Evolutionary conservation across 768 basidiomycete genomes (phyloP).

Genomic region (Trametes cingulata): DNA sequence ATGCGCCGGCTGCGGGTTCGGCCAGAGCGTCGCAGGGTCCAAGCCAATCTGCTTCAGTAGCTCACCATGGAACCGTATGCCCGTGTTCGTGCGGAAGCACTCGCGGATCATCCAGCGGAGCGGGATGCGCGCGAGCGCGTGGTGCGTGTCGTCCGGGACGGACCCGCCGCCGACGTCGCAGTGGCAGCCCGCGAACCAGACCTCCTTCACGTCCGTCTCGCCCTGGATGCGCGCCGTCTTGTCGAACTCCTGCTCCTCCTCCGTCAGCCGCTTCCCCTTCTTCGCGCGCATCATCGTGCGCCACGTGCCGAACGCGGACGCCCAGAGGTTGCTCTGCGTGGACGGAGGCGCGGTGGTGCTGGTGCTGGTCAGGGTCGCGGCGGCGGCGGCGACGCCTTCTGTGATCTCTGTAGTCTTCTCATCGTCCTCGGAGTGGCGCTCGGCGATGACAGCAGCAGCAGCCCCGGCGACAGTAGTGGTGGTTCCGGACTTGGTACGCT

Average conservation of each 20-base stretch:
- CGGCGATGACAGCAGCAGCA: neutral
- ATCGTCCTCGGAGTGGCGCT: neutral
- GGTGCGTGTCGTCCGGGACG: conserved; percentile 53
- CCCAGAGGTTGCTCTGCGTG: conserved; percentile 7
- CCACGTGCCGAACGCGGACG: conserved; percentile 9
- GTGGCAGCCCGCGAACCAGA: conserved; percentile 81
- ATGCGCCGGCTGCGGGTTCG: conserved; percentile 21
- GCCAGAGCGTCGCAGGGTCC: conserved; percentile 30
- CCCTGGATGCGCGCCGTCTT: conserved; percentile 28
- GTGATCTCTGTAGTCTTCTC: neutral
- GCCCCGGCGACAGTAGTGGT: conserved; percentile 18
- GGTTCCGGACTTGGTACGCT: conserved; percentile 5
- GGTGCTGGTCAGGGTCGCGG: neutral
- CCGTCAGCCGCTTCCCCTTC: conserved; percentile 21
- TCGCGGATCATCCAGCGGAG: conserved; percentile 61
- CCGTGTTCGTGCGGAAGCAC: conserved; percentile 48
- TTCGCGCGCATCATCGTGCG: conserved; percentile 31
- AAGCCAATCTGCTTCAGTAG: conserved; percentile 35
- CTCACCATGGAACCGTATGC: conserved; percentile 39
- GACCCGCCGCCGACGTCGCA: conserved; percentile 78
- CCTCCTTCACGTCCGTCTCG: conserved; percentile 67
- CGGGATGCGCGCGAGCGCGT: conserved; percentile 68
- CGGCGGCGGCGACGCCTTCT: neutral
- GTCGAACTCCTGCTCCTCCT: conserved; percentile 44
- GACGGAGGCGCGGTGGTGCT: neutral